Percentiles rank a stretch among this genome's conserved stretches.
phyloP scores from a whole-genome alignment of 441 rosid species.

The Aleurites moluccanus region DNA sequence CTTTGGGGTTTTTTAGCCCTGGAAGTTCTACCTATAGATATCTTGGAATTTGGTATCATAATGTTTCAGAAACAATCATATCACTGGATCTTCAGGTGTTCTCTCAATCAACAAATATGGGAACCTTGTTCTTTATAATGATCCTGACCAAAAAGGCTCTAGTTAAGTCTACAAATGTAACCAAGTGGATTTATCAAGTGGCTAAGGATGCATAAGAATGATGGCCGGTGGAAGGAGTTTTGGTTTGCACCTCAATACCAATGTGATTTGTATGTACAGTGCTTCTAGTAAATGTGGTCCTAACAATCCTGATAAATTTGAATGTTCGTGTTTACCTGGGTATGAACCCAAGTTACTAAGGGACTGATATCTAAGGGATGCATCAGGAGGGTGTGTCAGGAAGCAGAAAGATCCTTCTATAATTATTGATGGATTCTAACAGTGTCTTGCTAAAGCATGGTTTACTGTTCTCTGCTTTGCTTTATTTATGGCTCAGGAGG shows the following conservation, averaged over 20 bases:
- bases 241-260: constrained; percentile 41
- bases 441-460: too few species aligned
- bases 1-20: too few species aligned
- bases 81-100: constrained; percentile 16
- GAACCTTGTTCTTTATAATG: constrained; percentile 11
- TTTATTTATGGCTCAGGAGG: too few species aligned
- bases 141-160: background rate
- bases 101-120: background rate
- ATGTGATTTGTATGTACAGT: constrained; percentile 45
- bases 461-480: too few species aligned
- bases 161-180: constrained; percentile 21
- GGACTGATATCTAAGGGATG: background rate
- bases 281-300: background rate
- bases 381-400: background rate
- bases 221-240: constrained; percentile 40
- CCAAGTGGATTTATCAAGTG: constrained; percentile 2
- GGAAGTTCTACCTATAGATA: constrained; percentile 13
- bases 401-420: too few species aligned
- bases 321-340: background rate
- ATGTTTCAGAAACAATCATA: constrained; percentile 17
- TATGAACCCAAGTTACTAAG: background rate
- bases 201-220: constrained; percentile 39
- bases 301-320: background rate
- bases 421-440: too few species aligned
- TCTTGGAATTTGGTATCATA: too few species aligned